phyloP scores from a whole-genome alignment of 148 eudicot genomes.

The Vaccinium myrtillus region DNA sequence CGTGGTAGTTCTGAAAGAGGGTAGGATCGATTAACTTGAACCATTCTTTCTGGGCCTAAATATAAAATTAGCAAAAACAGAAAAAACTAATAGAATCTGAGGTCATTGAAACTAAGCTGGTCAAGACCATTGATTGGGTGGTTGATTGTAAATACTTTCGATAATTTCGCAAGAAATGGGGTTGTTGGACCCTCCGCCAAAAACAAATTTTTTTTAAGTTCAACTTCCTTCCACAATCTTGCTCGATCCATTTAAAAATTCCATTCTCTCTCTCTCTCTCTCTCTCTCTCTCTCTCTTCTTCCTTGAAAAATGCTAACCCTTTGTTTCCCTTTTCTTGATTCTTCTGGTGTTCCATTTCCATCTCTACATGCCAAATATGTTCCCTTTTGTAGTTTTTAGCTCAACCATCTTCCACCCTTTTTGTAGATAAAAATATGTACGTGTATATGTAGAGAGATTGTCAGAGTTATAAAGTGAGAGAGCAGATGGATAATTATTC shows the following conservation, averaged over 20 bases:
- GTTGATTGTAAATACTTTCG: neutral
- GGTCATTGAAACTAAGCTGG: neutral
- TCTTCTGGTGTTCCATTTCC: neutral
- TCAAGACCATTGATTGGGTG: neutral
- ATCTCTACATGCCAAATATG: slow-evolving; percentile 7
- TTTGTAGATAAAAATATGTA: neutral
- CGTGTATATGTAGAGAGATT: neutral
- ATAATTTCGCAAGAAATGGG: neutral
- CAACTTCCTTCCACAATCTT: neutral
- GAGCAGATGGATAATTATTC: slow-evolving; percentile 58
- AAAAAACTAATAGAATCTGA: neutral
- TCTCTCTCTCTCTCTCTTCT: neutral
- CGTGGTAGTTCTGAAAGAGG: neutral
- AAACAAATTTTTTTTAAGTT: neutral
- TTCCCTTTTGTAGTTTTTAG: slow-evolving; percentile 1
- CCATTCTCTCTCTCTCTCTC: neutral
- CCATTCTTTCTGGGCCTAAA: neutral
- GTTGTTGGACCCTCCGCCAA: neutral
- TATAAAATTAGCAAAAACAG: neutral
- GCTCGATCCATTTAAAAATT: neutral
- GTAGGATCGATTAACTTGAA: neutral
- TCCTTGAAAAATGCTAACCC: neutral
- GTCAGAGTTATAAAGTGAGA: neutral
- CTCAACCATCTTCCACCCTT: neutral
- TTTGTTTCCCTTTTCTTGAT: neutral